A percentile compares a stretch with the other conserved stretches of the same genome.
Evolutionary conservation across 495 filamentous ascomycete species (phyloP).

Genomic region (Lophiotrema nucula): DNA sequence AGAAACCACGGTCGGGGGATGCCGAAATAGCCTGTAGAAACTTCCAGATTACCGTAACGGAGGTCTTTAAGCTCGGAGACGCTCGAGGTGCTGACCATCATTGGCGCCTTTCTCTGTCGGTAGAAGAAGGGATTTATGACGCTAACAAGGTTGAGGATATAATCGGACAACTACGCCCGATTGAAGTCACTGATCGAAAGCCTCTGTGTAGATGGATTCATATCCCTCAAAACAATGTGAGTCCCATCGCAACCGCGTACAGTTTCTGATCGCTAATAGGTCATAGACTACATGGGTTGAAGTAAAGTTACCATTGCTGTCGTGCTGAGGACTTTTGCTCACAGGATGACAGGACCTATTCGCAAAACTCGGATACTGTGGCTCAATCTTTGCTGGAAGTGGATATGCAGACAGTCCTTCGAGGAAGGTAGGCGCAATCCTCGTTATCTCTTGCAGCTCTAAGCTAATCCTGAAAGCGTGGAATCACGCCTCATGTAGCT

Average conservation of each 20-base stretch:
- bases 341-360: neutral
- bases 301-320: neutral
- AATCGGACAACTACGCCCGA: neutral
- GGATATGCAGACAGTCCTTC: neutral
- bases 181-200: neutral
- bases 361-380: neutral
- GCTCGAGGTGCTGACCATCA: neutral
- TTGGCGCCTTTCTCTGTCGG: neutral
- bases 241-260: neutral
- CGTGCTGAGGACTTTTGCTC: too few relatives aligned
- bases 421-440: too few relatives aligned
- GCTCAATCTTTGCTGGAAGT: neutral
- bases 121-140: neutral
- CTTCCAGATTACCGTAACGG: neutral
- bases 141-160: neutral
- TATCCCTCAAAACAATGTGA: neutral
- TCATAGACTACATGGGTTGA: neutral
- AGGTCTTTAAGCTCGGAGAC: neutral
- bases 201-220: constrained; percentile 2
- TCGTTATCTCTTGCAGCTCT: too few relatives aligned
- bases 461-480: neutral
- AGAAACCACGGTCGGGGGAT: neutral
- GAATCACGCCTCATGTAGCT: neutral
- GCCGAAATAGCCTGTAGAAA: neutral
- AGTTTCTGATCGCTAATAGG: neutral